Base-by-base conservation (phyloP, 306 rosid species). In the Lotus japonicus region DNA sequence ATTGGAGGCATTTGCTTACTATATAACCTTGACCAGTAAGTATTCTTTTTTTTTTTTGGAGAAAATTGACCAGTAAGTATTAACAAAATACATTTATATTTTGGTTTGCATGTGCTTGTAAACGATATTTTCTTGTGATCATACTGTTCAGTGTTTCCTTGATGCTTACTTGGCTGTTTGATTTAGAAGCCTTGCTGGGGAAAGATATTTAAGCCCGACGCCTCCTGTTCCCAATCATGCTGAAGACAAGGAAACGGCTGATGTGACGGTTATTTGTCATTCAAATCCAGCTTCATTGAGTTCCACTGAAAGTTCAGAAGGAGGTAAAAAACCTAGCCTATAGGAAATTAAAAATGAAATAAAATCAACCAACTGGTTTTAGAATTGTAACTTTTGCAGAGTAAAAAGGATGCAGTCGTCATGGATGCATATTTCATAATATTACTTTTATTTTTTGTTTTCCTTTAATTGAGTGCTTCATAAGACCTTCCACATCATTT, bases 271-370 rank as follows among this genome's bases (percentile, higher is more conserved):
- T 50, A 82, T 90, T 76, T 90, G 95, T 81, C 97, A 90, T 83
- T 90, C 97, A 48, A 86, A 84, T 61, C 97, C 97, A 58, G 92
- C 97, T 58, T 90, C 97, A 11, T 87, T 90, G 75, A 88, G 97
- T 73, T 90, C 97, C 58, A 90, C 97, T 0, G 95, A 90, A 84
- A 90, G 97, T 79, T 90, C 97, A 11, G 95, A 90, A 46, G 97
- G 92, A 31, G 95, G 97, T 90, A 76, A 76, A 71, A 71, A 56
- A 21, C 50, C 63, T 59, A 57, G 35, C 53, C 41, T 39, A 10
- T 9, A 17, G 14, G n/a, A 19, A 38, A 8, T 31, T 31, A 28
- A 28, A 35, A 35, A n/a, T 31, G 7, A 35, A 38, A 38, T 7
- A 38, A 1, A 31, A 31, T 0, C 36, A 31, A 2, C 42, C 11